Conservation (phyloP, 202 grass and related monocot genomes). For the Thinopyrum obtusiflorum region DNA sequence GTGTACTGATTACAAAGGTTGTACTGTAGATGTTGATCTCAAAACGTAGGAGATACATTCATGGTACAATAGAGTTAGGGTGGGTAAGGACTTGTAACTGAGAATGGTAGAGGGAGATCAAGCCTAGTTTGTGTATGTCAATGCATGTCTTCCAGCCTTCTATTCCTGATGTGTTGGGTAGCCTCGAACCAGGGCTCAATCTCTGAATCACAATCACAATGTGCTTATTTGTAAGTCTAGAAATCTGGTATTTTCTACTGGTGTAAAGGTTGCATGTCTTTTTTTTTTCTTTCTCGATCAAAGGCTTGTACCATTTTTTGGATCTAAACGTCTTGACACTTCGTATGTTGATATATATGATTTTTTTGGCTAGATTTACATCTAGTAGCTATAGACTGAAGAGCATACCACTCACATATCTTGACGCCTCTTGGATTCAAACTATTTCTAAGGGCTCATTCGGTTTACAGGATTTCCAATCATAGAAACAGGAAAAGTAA, state of each 20-base stretch:
- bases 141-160: neutral
- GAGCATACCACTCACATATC: neutral
- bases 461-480: no score
- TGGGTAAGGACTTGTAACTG: neutral
- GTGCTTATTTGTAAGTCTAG: neutral
- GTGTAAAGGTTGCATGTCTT: neutral
- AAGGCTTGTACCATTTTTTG: neutral
- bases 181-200: neutral
- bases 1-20: constrained; percentile 20
- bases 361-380: neutral
- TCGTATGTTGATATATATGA: neutral
- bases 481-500: no score
- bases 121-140: neutral
- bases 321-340: neutral
- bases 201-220: neutral
- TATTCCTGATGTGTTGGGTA: neutral
- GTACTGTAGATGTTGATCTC: constrained; percentile 27
- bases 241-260: neutral
- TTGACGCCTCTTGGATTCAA: neutral
- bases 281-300: neutral
- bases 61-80: neutral
- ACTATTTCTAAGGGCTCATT: no score
- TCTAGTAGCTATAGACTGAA: neutral
- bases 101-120: neutral
- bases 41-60: constrained; percentile 13